phyloP scores from a whole-genome alignment of 2,329 filamentous ascomycete genomes.

The Bretziella fagacearum region DNA sequence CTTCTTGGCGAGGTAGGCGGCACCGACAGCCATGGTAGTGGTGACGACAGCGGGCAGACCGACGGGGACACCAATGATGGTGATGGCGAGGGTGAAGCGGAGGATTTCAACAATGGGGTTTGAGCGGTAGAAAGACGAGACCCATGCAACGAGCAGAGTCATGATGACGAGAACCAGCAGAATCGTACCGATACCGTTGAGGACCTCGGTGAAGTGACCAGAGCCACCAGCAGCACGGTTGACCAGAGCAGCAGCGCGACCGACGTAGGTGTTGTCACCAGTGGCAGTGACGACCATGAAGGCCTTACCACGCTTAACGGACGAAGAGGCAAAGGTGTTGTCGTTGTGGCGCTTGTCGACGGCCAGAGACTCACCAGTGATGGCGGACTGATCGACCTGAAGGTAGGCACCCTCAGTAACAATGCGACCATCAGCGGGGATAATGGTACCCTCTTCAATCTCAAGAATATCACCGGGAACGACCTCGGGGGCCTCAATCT shows the following conservation, averaged over 20 bases:
- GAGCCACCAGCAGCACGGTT: conserved; percentile 54
- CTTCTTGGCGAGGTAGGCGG: conserved; percentile 80
- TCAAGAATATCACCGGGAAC: conserved; percentile 83
- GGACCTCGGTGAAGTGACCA: conserved; percentile 81
- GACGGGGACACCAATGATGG: conserved; percentile 81
- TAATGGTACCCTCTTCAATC: conserved; percentile 76
- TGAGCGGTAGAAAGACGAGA: conserved; percentile 75
- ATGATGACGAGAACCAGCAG: conserved; percentile 65
- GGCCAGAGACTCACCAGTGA: conserved; percentile 81
- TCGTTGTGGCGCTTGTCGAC: conserved; percentile 77
- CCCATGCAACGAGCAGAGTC: conserved; percentile 69
- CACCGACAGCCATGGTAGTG: conserved; percentile 88
- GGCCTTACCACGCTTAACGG: conserved; percentile 78
- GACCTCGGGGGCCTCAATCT: conserved; percentile 68
- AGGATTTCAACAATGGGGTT: conserved; percentile 66
- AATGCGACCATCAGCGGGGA: conserved; percentile 75
- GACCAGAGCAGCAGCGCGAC: conserved; percentile 72
- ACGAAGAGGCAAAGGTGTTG: conserved; percentile 68
- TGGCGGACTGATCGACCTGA: conserved; percentile 81
- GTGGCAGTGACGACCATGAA: conserved; percentile 69
- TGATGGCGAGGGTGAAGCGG: conserved; percentile 72
- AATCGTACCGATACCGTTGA: conserved; percentile 71
- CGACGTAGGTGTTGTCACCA: conserved; percentile 81
- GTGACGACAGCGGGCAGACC: conserved; percentile 87
- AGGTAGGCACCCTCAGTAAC: conserved; percentile 71